Percentiles rank a stretch among this genome's conserved stretches.
Evolutionary conservation across 345 rosid species (phyloP).

Genomic region (Bruguiera sexangula): DNA sequence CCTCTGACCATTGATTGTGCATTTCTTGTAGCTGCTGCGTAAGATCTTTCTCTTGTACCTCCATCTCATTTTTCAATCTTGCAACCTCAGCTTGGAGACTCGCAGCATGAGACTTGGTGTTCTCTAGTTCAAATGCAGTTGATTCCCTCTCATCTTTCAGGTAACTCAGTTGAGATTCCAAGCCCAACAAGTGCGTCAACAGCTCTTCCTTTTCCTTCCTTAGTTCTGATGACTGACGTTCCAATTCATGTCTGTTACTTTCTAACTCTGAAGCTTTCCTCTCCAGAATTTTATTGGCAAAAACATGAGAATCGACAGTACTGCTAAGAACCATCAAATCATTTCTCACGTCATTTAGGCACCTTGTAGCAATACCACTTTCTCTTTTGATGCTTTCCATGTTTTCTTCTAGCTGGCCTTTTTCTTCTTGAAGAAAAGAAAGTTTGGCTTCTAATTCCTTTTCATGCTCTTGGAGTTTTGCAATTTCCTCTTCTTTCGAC

Average conservation of each 20-base stretch:
- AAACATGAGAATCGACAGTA: conserved; percentile 37
- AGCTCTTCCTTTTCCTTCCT: conserved; percentile 36
- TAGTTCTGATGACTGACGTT: conserved; percentile 27
- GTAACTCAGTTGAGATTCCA: conserved; percentile 36
- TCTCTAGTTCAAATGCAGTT: conserved; percentile 24
- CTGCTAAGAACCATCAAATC: conserved; percentile 32
- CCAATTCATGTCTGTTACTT: conserved; percentile 27
- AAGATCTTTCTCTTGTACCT: conserved; percentile 22
- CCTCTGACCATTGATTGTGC: conserved; percentile 23
- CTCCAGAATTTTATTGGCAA: conserved; percentile 38
- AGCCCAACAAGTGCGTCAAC: conserved; percentile 16
- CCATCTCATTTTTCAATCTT: conserved; percentile 27
- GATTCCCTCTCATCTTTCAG: conserved; percentile 35
- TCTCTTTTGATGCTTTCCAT: conserved; percentile 29
- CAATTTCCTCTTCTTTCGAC: conserved; percentile 41
- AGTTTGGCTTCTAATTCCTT: conserved; percentile 32
- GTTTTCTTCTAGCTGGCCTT: conserved; percentile 33
- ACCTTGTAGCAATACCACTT: conserved; percentile 36
- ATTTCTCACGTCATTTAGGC: conserved; percentile 42
- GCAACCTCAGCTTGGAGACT: conserved; percentile 32
- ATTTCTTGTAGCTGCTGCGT: conserved; percentile 24
- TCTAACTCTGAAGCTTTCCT: conserved; percentile 38
- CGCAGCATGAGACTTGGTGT: conserved; percentile 22
- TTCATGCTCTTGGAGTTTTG: conserved; percentile 21
- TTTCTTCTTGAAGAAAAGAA: conserved; percentile 35